Base-by-base conservation (phyloP, 768 basidiomycete species). In the Hirschioporus abietinus region DNA sequence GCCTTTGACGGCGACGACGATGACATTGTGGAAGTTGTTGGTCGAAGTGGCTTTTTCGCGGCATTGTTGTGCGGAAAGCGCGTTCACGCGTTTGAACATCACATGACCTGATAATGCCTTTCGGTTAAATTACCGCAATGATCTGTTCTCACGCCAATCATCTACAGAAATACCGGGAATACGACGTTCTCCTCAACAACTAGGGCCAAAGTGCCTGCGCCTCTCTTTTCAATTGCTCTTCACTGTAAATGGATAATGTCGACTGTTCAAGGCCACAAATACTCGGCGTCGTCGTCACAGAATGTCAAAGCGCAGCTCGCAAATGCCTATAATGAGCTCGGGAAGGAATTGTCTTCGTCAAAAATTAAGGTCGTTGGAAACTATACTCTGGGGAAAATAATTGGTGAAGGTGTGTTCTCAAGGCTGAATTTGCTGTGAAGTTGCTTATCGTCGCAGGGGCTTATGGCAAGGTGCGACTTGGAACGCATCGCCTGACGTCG, bases 261-360 rank as follows among this genome's bases (percentile, higher is more conserved):
- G 70, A 73, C 82, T 60, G 71, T 76, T 35, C 83, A 80, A 70
- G 83, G 82, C 70, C 89, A 89, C 80, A 87, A 84, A 76, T 83
- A 84, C 67, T 80, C 86, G 52, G 79, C 78, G 67, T 89, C 88
- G 68, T 77, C 88, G 69, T 80, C 84, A 63, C 86, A 89, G 79
- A 93, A 93, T 77, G 84, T 89, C 79, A 92, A 89, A 78, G 92
- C 90, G 30, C 88, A 95, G 76, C 93, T 99, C 74, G 91, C 91
- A 73, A 93, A 87, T 76, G 96, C 96, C 67, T 99, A 99, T 82
- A 95, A 95, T 79, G 95, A 96, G 83, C 86, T 99, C 7, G 96
- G 95, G 71, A 96, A 91, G 81, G 96, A 97, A 78, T 87, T 99
- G 30, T 89, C 91, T n/a, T 93, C 93, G 26, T 86, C 86, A 69